A percentile compares a stretch with the other conserved stretches of the same genome.
phyloP scores from a whole-genome alignment of 345 rosid genomes.

The Eucalyptus cladocalyx region DNA sequence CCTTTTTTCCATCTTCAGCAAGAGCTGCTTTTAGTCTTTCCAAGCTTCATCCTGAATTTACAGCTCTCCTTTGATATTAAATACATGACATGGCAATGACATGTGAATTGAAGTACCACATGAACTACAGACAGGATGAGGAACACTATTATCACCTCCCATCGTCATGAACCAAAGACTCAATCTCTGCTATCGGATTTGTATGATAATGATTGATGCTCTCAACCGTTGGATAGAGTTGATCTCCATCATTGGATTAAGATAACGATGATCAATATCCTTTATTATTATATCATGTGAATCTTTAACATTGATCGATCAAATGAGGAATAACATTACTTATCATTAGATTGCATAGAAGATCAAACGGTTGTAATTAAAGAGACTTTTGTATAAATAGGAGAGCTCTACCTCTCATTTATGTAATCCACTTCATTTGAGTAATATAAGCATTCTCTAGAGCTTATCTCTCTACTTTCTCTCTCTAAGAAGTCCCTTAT shows the following conservation, averaged over 20 bases:
- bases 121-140: neutral
- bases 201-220: neutral
- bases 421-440: too few species aligned
- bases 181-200: too few species aligned
- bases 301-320: accelerated
- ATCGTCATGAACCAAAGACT: too few species aligned
- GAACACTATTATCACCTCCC: neutral
- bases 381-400: neutral
- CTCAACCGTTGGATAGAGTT: neutral
- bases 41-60: neutral
- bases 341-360: accelerated
- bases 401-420: too few species aligned
- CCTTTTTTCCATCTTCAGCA: neutral
- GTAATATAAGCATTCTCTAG: too few species aligned
- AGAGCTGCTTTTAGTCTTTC: neutral
- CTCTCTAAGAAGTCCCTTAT: too few species aligned
- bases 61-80: neutral
- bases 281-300: neutral
- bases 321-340: accelerated
- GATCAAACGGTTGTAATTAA: accelerated
- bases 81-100: neutral
- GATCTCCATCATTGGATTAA: too few species aligned
- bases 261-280: accelerated
- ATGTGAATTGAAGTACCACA: neutral
- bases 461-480: too few species aligned